These are phyloP conservation scores for Phytopythium chamaehyphon DNA, from an alignment of 352 stramenopile species.

Conservation along the genomic window DNA sequence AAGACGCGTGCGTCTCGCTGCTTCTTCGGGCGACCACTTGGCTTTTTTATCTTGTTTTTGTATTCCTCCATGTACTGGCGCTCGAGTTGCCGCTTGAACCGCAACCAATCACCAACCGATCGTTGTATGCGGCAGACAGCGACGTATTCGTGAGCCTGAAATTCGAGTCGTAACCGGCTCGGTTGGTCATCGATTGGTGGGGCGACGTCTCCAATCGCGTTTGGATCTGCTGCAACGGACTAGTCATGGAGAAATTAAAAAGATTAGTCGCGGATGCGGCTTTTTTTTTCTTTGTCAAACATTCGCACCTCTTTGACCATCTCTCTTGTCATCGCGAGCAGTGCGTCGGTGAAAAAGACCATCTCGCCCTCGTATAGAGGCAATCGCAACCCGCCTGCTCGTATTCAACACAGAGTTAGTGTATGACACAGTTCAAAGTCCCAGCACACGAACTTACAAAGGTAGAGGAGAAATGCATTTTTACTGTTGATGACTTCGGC, in stretches of 20 bases:
- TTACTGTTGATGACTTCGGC: slow-evolving; percentile 37
- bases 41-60: slow-evolving; percentile 87
- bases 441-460: slow-evolving; percentile 31
- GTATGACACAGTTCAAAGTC: background rate
- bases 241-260: slow-evolving; percentile 2
- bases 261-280: background rate
- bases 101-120: slow-evolving; percentile 52
- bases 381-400: slow-evolving; percentile 55
- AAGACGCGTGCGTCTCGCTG: slow-evolving; percentile 71
- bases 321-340: slow-evolving; percentile 72
- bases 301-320: slow-evolving; percentile 74
- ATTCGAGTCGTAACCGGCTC: slow-evolving; percentile 45
- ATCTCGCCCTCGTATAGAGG: slow-evolving; percentile 78
- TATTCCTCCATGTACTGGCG: slow-evolving; percentile 76
- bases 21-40: slow-evolving; percentile 67
- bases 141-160: slow-evolving; percentile 66
- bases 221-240: slow-evolving; percentile 32
- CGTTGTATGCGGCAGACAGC: slow-evolving; percentile 57
- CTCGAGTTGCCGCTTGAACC: slow-evolving; percentile 63
- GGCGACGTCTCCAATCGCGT: slow-evolving; percentile 40
- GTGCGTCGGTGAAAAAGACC: slow-evolving; percentile 87
- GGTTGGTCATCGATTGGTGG: slow-evolving; percentile 25
- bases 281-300: too few species aligned
- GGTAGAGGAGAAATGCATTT: slow-evolving; percentile 47
- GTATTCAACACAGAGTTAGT: slow-evolving; percentile 3